Conservation (phyloP, 1,284 basidiomycete genomes). For the Trichosporon coremiiforme region DNA sequence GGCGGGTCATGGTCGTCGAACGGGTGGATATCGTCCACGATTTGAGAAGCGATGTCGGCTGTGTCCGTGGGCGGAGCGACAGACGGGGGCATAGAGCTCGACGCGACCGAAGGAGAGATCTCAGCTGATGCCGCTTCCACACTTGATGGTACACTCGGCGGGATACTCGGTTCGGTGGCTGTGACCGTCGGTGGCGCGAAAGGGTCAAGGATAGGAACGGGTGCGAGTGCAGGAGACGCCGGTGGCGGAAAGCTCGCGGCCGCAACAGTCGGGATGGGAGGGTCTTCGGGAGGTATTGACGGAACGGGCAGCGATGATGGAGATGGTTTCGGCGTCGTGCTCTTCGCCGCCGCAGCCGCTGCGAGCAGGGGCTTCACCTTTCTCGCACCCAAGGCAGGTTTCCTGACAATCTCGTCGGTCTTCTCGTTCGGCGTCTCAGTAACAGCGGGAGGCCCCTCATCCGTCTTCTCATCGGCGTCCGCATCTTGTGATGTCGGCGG, state of each 20-base stretch:
- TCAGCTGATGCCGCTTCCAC: not conserved
- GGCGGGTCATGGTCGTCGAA: slow-evolving; percentile 13
- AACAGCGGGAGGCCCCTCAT: not conserved
- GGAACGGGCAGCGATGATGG: not conserved
- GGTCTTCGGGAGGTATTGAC: not conserved
- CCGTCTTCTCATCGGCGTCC: not conserved
- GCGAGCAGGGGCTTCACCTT: slow-evolving; percentile 8
- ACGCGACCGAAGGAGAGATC: not conserved
- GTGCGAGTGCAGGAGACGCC: not conserved
- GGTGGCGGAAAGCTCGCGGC: not conserved
- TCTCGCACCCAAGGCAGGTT: slow-evolving; percentile 12
- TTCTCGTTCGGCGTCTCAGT: not conserved
- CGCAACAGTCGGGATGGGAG: not conserved
- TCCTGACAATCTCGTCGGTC: slow-evolving; percentile 7
- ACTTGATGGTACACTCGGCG: no score
- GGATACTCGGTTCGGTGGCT: not conserved
- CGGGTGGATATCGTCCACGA: not conserved
- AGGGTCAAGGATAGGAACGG: not conserved
- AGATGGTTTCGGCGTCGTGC: slow-evolving; percentile 3
- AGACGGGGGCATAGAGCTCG: not conserved
- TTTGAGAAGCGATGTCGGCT: not conserved
- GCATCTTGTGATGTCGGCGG: not conserved
- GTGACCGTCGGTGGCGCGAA: not conserved
- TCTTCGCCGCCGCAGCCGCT: slow-evolving; percentile 6
- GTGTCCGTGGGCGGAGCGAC: not conserved